phyloP scores from a whole-genome alignment of 2,329 filamentous ascomycete genomes.

The Arthrobotrys sinensis region DNA sequence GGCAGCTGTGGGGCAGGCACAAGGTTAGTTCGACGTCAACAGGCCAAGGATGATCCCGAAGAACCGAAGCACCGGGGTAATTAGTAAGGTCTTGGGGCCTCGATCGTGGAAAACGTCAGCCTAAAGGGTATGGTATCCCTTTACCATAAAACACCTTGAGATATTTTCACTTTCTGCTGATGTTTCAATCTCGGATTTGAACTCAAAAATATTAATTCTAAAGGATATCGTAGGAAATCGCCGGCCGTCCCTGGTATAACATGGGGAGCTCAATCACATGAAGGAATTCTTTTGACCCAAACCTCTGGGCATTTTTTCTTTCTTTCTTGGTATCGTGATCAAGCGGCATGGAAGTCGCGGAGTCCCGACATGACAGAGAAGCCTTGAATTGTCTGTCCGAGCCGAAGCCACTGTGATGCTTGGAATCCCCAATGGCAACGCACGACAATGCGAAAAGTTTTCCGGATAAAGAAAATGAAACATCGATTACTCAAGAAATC shows the following conservation, averaged over 20 bases:
- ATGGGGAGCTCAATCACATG: slow-evolving; percentile 26
- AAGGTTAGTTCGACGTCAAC: slow-evolving; percentile 47
- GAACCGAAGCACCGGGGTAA: slow-evolving; percentile 29
- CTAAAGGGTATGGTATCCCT: neutral
- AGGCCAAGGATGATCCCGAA: slow-evolving; percentile 31
- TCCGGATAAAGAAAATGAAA: neutral
- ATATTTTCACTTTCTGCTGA: slow-evolving; percentile 5
- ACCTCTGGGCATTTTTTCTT: neutral
- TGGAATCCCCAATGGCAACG: neutral
- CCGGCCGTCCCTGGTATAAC: slow-evolving; percentile 7
- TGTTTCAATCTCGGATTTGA: slow-evolving; percentile 22
- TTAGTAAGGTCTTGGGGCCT: slow-evolving; percentile 17
- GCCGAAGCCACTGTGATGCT: neutral
- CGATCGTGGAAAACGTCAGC: slow-evolving; percentile 18
- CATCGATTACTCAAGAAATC: neutral
- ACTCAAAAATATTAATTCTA: neutral
- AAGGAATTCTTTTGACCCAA: slow-evolving; percentile 7
- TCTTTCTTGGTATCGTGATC: slow-evolving; percentile 6
- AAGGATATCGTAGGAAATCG: slow-evolving; percentile 15
- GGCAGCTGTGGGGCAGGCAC: slow-evolving; percentile 45
- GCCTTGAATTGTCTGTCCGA: slow-evolving; percentile 2
- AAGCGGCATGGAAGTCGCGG: slow-evolving; percentile 5
- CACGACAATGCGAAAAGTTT: slow-evolving; percentile 1
- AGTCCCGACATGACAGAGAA: slow-evolving; percentile 8
- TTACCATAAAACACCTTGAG: slow-evolving; percentile 10